These are phyloP conservation scores for Cephalotrichum gorgonifer DNA, from an alignment of 2,329 filamentous ascomycete species.

Conservation along the genomic window DNA sequence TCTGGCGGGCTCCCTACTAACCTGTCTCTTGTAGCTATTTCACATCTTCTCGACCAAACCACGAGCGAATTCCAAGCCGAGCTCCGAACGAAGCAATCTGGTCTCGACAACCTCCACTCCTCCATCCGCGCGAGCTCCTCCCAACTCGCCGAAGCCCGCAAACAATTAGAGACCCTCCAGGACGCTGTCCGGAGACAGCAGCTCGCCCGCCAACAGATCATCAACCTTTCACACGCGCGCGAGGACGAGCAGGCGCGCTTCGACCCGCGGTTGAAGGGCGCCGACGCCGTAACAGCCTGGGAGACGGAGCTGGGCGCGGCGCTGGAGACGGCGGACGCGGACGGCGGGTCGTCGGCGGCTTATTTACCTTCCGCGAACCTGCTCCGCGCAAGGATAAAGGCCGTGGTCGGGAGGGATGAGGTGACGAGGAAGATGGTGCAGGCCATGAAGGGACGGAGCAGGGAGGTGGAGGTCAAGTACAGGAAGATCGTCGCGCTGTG, in stretches of 20 bases:
- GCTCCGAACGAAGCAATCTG: slow-evolving; percentile 72
- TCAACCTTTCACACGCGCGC: slow-evolving; percentile 66
- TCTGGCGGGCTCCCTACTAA: slow-evolving; percentile 11
- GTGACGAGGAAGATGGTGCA: slow-evolving; percentile 57
- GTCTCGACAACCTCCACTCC: slow-evolving; percentile 71
- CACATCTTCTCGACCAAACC: slow-evolving; percentile 69
- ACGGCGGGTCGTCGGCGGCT: slow-evolving; percentile 17
- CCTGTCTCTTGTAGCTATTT: slow-evolving; percentile 52
- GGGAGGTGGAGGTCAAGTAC: slow-evolving; percentile 80
- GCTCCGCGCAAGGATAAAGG: slow-evolving; percentile 58
- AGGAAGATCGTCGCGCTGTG: slow-evolving; percentile 80
- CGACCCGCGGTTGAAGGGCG: slow-evolving; percentile 26
- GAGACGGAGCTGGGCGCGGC: slow-evolving; percentile 42
- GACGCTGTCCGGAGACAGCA: slow-evolving; percentile 53
- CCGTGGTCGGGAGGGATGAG: slow-evolving; percentile 59
- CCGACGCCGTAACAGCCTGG: slow-evolving; percentile 38
- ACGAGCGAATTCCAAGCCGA: slow-evolving; percentile 70
- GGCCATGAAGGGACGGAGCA: slow-evolving; percentile 66
- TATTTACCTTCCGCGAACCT: slow-evolving; percentile 48
- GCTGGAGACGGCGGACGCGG: slow-evolving; percentile 28
- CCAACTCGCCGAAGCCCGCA: slow-evolving; percentile 67
- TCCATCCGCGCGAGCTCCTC: slow-evolving; percentile 73
- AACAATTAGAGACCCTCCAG: slow-evolving; percentile 61
- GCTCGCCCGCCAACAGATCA: slow-evolving; percentile 60
- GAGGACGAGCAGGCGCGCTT: slow-evolving; percentile 54